Evolutionary conservation across 257 asterid genomes (phyloP).

Genomic region (Scutellaria minor): DNA sequence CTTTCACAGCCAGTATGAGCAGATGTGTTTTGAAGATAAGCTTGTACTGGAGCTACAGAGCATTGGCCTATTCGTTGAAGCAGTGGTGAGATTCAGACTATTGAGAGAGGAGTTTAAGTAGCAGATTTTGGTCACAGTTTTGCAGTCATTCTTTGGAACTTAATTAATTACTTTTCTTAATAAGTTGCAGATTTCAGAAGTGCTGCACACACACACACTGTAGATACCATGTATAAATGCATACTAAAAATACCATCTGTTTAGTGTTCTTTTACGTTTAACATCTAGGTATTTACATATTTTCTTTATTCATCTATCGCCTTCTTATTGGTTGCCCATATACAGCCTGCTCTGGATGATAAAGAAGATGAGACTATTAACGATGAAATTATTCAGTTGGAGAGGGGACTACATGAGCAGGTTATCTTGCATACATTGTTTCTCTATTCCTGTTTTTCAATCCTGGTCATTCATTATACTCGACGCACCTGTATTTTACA

Average conservation of each 20-base stretch:
- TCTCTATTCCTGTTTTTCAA: neutral
- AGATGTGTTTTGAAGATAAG: constrained; percentile 65
- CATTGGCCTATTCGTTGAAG: constrained; percentile 62
- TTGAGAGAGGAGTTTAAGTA: constrained; percentile 8
- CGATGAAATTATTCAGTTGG: constrained; percentile 62
- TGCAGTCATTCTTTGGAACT: constrained; percentile 6
- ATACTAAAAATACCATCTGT: neutral
- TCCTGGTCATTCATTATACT: constrained; percentile 10
- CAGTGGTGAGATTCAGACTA: constrained; percentile 59
- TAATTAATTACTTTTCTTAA: constrained; percentile 3
- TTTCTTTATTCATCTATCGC: constrained; percentile 12
- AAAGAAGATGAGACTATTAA: constrained; percentile 68
- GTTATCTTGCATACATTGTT: constrained; percentile 41
- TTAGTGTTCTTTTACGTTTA: neutral
- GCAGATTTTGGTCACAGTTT: constrained; percentile 24
- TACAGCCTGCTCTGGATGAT: constrained; percentile 79
- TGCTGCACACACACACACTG: neutral
- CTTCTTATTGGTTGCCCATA: constrained; percentile 31
- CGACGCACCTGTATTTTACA: neutral
- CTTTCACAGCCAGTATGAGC: constrained; percentile 60
- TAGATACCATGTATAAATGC: neutral
- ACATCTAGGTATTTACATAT: constrained; percentile 2
- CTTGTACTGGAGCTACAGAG: constrained; percentile 74
- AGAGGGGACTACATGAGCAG: constrained; percentile 66
- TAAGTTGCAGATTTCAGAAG: constrained; percentile 25